A percentile compares a stretch with the other conserved stretches of the same genome.
Conservation (phyloP, 208 protist genomes). For the Leishmania turanica region DNA sequence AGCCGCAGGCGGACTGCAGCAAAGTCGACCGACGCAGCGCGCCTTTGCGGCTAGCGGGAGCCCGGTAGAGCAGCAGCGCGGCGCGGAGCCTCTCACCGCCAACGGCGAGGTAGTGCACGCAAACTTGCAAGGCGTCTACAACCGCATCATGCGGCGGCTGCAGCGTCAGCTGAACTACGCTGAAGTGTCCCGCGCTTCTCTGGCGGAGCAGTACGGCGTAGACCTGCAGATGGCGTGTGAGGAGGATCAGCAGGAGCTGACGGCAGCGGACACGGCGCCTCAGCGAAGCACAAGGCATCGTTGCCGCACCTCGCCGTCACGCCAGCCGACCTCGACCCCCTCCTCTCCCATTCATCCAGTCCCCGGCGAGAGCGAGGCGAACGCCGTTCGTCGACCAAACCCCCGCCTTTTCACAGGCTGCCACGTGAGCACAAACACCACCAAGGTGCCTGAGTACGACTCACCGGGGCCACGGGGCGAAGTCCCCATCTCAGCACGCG, state of each 20-base stretch:
- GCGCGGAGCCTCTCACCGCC: not conserved
- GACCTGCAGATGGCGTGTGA: constrained; percentile 30
- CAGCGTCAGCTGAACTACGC: constrained; percentile 86
- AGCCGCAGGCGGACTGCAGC: not conserved
- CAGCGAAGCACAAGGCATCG: not conserved
- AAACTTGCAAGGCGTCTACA: constrained; percentile 78
- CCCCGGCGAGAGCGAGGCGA: not conserved
- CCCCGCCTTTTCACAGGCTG: not conserved
- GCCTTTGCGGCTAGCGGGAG: not conserved
- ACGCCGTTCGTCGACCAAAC: not conserved
- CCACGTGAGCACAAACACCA: not conserved
- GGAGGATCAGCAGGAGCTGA: constrained; percentile 8
- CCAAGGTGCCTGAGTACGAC: constrained; percentile 2
- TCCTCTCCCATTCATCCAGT: not conserved
- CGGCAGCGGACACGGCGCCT: not conserved
- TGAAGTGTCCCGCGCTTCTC: constrained; percentile 43
- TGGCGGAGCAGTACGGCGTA: constrained; percentile 77
- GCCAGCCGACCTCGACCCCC: not conserved
- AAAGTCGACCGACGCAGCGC: not conserved
- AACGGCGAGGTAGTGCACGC: constrained; percentile 48
- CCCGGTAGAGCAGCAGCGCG: not conserved
- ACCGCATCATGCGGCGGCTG: constrained; percentile 83
- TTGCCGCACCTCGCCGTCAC: not conserved
- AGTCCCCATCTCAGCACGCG: not conserved
- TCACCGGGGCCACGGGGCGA: not conserved